Base-by-base conservation (phyloP, 805 yeast species). In the Hanseniaspora jakobsenii region DNA sequence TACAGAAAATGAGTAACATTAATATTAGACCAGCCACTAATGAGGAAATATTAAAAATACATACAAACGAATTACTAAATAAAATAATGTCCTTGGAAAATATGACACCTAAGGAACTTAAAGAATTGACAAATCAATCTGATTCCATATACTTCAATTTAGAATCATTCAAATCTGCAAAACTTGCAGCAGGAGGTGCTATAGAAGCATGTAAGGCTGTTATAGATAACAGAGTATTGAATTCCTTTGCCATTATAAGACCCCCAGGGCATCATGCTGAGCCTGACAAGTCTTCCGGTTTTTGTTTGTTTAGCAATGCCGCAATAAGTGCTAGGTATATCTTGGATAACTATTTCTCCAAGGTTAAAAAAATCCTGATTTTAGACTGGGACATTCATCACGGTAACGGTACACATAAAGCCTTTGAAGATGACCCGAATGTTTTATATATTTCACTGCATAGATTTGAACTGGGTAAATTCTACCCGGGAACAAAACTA, bases 211-310 rank as follows among this genome's bases (percentile, higher is more conserved):
- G 97, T 60, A 75, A 77, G 51, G 94, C 97, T 0, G 97, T 91
- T 17, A 81, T 91, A 8, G 96, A 87, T 58, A 94, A 95, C 2
- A 66, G 71, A 46, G 97, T 89, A 24, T 85, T 85, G 57, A 91
- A 91, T 58, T 78, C 96, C 0, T 58, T 91, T 39, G 99, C 98
- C 0, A 83, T 91, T 6, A 95, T 91, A 13, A 75, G 99, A 52
- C 99, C 99, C 1, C 99, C 99, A 0, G 99, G 99, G 6, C 99
- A 91, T 65, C 99, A 91, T 58, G 97, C 98, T 1, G 99, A 93
- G 57, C 98, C 99, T 2, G 91, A 84, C 52, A 68, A 86, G 13
- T 94, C 98, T 0, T 97, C 95, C 38, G 99, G 99, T 12, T 91
- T 91, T 59, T 91, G 98, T 64, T 66, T 91, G 36, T 91, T 91